These are phyloP conservation scores for Adansonia gregorii DNA, from an alignment of 441 rosid genomes.

Conservation along the genomic window DNA sequence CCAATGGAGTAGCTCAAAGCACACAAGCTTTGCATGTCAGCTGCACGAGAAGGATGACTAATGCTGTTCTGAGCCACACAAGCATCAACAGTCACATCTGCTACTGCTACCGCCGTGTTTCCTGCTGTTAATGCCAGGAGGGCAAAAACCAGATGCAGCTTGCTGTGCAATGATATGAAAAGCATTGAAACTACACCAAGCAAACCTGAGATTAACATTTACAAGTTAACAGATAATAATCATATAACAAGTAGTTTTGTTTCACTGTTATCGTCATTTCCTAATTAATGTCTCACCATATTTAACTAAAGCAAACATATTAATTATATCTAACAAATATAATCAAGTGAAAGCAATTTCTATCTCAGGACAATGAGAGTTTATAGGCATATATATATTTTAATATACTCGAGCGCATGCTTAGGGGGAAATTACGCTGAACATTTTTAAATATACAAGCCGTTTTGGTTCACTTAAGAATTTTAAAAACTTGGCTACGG, in stretches of 20 bases:
- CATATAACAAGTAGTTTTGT: neutral
- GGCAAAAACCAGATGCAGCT: conserved; percentile 73
- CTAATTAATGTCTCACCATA: neutral
- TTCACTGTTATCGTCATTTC: neutral
- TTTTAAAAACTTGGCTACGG: neutral
- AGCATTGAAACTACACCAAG: conserved; percentile 76
- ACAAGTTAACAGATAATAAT: neutral
- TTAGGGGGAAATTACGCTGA: neutral
- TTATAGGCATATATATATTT: neutral
- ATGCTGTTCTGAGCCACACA: conserved; percentile 92
- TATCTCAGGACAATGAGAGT: conserved; percentile 13
- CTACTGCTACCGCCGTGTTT: conserved; percentile 83
- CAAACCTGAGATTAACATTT: conserved; percentile 56
- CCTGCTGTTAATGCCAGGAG: conserved; percentile 63
- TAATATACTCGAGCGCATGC: neutral
- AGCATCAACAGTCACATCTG: conserved; percentile 97
- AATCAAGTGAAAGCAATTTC: neutral
- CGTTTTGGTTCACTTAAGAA: neutral
- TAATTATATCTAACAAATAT: too few relatives aligned
- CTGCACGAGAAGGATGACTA: conserved; percentile 75
- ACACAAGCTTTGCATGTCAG: conserved; percentile 97
- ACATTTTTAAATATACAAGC: neutral
- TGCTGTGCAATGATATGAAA: conserved; percentile 61
- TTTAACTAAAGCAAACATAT: too few relatives aligned
- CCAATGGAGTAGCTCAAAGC: conserved; percentile 76